phyloP scores from a whole-genome alignment of 495 filamentous ascomycete genomes.

The Aspergillus indologenus region DNA sequence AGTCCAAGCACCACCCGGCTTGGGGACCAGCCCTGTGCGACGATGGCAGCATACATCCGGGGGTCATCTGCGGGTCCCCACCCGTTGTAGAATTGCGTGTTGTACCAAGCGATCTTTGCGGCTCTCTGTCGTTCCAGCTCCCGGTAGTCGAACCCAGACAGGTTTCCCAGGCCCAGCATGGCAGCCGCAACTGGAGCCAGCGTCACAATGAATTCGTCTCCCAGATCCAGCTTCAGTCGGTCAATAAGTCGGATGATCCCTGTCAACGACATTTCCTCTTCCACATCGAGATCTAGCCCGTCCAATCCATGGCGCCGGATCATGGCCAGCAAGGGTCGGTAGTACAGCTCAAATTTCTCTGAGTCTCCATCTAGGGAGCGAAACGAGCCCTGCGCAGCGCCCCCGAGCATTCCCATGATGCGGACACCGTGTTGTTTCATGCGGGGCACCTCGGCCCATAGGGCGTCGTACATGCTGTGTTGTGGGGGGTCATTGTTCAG shows the following conservation, averaged over 20 bases:
- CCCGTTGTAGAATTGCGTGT: slow-evolving; percentile 80
- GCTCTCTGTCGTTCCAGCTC: slow-evolving; percentile 63
- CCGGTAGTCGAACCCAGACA: slow-evolving; percentile 74
- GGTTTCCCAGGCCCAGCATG: slow-evolving; percentile 54
- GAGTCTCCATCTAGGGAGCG: slow-evolving; percentile 57
- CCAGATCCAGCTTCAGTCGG: slow-evolving; percentile 68
- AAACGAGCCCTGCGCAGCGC: slow-evolving; percentile 71
- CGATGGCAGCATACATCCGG: slow-evolving; percentile 59
- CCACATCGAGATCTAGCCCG: slow-evolving; percentile 81
- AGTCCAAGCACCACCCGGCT: slow-evolving; percentile 68
- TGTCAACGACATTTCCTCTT: slow-evolving; percentile 67
- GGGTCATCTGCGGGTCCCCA: slow-evolving; percentile 65
- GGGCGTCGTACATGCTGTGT: slow-evolving; percentile 50
- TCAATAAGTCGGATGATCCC: slow-evolving; percentile 72
- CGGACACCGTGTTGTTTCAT: slow-evolving; percentile 64
- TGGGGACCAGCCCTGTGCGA: slow-evolving; percentile 61
- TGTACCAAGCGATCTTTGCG: slow-evolving; percentile 71
- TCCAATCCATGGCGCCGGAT: slow-evolving; percentile 58
- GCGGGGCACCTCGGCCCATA: slow-evolving; percentile 69
- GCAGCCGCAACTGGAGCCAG: slow-evolving; percentile 77
- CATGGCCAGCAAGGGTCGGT: slow-evolving; percentile 58
- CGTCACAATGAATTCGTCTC: slow-evolving; percentile 67
- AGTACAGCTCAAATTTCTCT: slow-evolving; percentile 62
- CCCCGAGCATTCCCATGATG: slow-evolving; percentile 79
- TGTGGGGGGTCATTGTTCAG: slow-evolving; percentile 72